phyloP scores from a whole-genome alignment of 2,329 filamentous ascomycete genomes.

The Blumeria hordei region DNA sequence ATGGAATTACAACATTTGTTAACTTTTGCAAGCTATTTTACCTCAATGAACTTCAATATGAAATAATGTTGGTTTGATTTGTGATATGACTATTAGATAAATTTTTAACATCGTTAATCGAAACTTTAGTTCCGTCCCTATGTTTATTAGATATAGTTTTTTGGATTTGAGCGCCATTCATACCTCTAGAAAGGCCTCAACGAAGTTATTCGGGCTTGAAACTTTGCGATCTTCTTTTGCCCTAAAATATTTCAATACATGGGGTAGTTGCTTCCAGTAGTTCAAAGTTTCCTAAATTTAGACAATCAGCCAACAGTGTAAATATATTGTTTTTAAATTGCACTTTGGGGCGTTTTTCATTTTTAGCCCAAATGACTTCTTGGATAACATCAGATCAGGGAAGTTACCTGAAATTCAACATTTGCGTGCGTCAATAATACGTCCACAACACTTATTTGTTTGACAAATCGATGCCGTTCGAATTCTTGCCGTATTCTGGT shows the following conservation, averaged over 20 bases:
- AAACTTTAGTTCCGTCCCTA: conserved; percentile 14
- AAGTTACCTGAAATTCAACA: conserved; percentile 66
- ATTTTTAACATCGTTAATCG: conserved; percentile 3
- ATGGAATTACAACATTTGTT: conserved; percentile 4
- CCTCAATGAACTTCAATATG: too few species aligned
- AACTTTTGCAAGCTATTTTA: not conserved
- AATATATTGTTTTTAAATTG: not conserved
- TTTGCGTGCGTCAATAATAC: conserved; percentile 78
- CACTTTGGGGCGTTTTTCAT: too few species aligned
- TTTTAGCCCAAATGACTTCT: too few species aligned
- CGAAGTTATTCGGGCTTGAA: conserved; percentile 69
- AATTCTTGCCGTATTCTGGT: conserved; percentile 94
- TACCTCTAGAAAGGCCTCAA: conserved; percentile 80
- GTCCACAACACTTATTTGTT: conserved; percentile 70
- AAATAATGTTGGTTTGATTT: not conserved
- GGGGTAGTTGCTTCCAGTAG: conserved; percentile 93
- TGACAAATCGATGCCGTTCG: conserved; percentile 81
- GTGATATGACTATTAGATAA: not conserved
- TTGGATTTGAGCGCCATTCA: not conserved
- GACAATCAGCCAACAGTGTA: too few species aligned
- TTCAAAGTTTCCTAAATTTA: conserved; percentile 71
- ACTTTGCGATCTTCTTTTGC: conserved; percentile 56
- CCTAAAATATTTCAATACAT: conserved; percentile 93
- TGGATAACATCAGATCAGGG: too few species aligned
- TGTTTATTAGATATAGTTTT: not conserved